phyloP scores from a whole-genome alignment of 2,329 filamentous ascomycete genomes.

The Monosporascus sp. region DNA sequence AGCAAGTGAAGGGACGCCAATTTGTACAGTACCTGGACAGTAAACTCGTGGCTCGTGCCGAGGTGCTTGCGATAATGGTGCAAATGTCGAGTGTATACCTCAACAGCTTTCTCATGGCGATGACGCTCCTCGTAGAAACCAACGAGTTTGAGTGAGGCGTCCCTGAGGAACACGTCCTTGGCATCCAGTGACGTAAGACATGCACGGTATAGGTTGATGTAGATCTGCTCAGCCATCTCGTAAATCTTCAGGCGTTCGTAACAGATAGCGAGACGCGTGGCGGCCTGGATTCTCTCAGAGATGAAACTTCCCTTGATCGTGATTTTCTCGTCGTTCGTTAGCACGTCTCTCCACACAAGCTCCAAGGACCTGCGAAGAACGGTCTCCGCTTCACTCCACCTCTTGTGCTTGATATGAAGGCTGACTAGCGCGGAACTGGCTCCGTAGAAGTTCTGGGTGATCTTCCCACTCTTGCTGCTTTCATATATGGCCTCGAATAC shows the following conservation, averaged over 20 bases:
- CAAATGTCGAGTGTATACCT: constrained; percentile 30
- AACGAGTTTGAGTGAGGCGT: constrained; percentile 26
- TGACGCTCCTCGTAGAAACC: constrained; percentile 31
- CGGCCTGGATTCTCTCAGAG: constrained; percentile 28
- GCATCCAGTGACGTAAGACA: constrained; percentile 25
- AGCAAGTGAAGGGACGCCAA: constrained; percentile 22
- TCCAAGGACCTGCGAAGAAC: constrained; percentile 31
- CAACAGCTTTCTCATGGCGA: constrained; percentile 33
- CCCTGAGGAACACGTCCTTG: constrained; percentile 24
- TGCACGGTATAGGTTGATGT: constrained; percentile 32
- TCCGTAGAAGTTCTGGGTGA: constrained; percentile 30
- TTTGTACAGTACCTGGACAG: constrained; percentile 29
- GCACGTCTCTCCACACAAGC: constrained; percentile 33
- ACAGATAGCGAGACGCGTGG: constrained; percentile 30
- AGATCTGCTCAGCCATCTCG: constrained; percentile 33
- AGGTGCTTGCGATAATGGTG: constrained; percentile 28
- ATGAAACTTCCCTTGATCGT: constrained; percentile 27
- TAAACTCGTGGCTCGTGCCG: constrained; percentile 26
- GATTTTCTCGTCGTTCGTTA: constrained; percentile 24
- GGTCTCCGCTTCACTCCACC: constrained; percentile 31
- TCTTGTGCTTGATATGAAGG: constrained; percentile 24
- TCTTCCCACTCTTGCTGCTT: constrained; percentile 29
- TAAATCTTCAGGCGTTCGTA: constrained; percentile 30
- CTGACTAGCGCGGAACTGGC: constrained; percentile 30
- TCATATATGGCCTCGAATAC: constrained; percentile 31